phyloP scores from a whole-genome alignment of 352 stramenopile species.

The Albugo laibachii region DNA sequence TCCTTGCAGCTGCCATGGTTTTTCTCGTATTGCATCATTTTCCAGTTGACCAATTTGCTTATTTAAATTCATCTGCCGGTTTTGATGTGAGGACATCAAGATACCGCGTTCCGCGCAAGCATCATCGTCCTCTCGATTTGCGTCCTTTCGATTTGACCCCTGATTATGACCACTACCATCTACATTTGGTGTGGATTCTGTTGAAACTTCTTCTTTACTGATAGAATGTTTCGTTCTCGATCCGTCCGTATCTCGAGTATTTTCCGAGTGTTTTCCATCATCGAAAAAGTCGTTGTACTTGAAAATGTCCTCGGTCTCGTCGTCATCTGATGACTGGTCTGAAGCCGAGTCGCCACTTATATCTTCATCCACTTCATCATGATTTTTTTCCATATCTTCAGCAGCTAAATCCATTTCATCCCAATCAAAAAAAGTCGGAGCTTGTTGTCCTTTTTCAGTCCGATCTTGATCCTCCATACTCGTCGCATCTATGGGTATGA shows the following conservation, averaged over 20 bases:
- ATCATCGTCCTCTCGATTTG: conserved; percentile 21
- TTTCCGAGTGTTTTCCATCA: conserved; percentile 13
- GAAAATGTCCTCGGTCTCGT: conserved; percentile 21
- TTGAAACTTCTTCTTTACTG: conserved; percentile 13
- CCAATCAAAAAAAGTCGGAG: conserved; percentile 54
- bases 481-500: conserved; percentile 16
- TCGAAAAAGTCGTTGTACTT: conserved; percentile 23
- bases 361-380: conserved; percentile 13
- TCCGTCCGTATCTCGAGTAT: background rate
- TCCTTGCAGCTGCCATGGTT: conserved; percentile 86
- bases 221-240: background rate
- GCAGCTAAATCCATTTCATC: conserved; percentile 74
- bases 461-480: conserved; percentile 24
- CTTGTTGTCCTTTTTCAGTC: no score
- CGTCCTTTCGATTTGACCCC: conserved; percentile 13
- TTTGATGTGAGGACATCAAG: conserved; percentile 50
- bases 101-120: conserved; percentile 58
- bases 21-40: conserved; percentile 78
- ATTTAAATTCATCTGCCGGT: conserved; percentile 35
- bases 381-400: conserved; percentile 37
- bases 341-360: conserved; percentile 10
- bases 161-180: conserved; percentile 24
- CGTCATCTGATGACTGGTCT: conserved; percentile 13
- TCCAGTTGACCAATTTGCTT: conserved; percentile 79
- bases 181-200: conserved; percentile 7